These are phyloP conservation scores for Petunia axillaris DNA, from an alignment of 257 asterid genomes.

Conservation along the genomic window DNA sequence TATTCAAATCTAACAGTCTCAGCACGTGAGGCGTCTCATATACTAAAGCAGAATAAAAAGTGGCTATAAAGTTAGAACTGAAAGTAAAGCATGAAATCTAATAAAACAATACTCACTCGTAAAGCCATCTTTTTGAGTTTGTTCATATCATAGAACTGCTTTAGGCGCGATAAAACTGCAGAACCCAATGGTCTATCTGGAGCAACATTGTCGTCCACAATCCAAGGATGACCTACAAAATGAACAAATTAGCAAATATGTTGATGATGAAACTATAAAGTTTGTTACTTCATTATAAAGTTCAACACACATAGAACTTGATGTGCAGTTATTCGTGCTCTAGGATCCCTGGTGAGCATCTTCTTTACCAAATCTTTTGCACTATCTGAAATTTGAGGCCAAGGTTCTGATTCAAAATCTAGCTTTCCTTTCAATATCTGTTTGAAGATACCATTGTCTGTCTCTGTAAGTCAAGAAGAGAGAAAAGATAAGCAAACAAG, in stretches of 20 bases:
- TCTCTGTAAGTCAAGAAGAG: conserved; percentile 54
- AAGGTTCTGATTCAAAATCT: conserved; percentile 88
- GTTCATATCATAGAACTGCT: conserved; percentile 95
- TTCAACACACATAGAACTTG: conserved; percentile 71
- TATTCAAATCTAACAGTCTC: background rate
- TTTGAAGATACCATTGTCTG: conserved; percentile 88
- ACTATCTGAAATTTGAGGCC: conserved; percentile 92
- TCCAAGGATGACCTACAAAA: conserved; percentile 89
- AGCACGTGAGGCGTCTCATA: background rate
- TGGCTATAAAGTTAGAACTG: background rate
- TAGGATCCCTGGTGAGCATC: conserved; percentile 87
- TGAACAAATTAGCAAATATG: conserved; percentile 18
- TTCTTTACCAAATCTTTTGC: conserved; percentile 84
- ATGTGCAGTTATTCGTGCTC: conserved; percentile 72
- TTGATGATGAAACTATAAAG: background rate
- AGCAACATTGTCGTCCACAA: conserved; percentile 87
- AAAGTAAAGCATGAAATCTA: background rate
- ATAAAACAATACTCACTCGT: conserved; percentile 50
- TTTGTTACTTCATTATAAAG: background rate
- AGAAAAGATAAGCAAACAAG: background rate
- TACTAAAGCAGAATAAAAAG: background rate
- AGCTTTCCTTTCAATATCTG: conserved; percentile 84
- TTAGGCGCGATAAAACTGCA: conserved; percentile 81
- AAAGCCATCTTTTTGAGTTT: conserved; percentile 98
- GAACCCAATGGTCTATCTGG: conserved; percentile 94